These are phyloP conservation scores for Phanerochaete carnosa DNA, from an alignment of 768 basidiomycete species.

Conservation along the genomic window DNA sequence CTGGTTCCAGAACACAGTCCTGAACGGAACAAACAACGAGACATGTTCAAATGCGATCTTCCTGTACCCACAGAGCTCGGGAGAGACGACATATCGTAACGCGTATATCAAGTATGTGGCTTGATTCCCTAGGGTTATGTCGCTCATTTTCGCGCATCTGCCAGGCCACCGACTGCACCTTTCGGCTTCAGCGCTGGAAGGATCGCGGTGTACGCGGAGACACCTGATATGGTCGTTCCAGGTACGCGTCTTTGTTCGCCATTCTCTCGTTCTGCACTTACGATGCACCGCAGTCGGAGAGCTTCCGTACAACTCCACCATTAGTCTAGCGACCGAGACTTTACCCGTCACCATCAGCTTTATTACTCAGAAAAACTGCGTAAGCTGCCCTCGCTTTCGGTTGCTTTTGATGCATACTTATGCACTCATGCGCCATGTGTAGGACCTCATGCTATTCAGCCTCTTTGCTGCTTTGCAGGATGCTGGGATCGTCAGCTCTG, in stretches of 20 bases:
- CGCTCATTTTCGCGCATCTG: neutral
- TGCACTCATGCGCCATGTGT: neutral
- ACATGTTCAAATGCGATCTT: constrained; percentile 27
- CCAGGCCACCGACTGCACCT: constrained; percentile 21
- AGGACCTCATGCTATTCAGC: constrained; percentile 29
- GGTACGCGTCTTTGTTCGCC: constrained; percentile 17
- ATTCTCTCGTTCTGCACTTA: neutral
- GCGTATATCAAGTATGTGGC: constrained; percentile 18
- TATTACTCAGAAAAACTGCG: constrained; percentile 26
- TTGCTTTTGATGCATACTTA: neutral
- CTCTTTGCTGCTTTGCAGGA: constrained; percentile 25
- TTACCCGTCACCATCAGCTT: constrained; percentile 29
- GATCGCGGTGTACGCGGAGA: constrained; percentile 22
- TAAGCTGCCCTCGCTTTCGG: constrained; percentile 10
- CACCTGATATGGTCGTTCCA: constrained; percentile 30
- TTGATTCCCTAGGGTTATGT: neutral
- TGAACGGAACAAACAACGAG: constrained; percentile 14
- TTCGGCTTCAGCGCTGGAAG: constrained; percentile 22
- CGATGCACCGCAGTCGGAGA: constrained; percentile 20
- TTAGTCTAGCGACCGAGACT: constrained; percentile 23
- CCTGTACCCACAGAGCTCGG: constrained; percentile 27
- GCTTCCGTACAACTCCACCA: constrained; percentile 26
- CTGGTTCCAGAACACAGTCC: constrained; percentile 24
- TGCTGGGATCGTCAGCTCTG: constrained; percentile 19
- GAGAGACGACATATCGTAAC: constrained; percentile 23